phyloP scores from a whole-genome alignment of 345 rosid species.

The Dovyalis caffra region DNA sequence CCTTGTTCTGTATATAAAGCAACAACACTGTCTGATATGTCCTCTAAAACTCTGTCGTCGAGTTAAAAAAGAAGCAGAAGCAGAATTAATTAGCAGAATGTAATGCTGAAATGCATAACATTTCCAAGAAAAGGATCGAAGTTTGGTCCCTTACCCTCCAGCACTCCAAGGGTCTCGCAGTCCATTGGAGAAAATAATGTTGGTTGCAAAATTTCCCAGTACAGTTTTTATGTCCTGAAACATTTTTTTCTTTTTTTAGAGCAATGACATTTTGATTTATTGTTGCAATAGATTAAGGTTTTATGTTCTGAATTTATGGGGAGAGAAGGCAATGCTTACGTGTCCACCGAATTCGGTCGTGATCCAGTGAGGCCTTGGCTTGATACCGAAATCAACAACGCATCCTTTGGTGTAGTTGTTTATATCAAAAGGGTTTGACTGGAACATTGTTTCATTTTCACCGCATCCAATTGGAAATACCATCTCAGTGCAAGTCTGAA shows the following conservation, averaged over 20 bases:
- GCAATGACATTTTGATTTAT: not conserved
- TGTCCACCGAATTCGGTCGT: slow-evolving; percentile 40
- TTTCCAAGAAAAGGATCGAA: no score
- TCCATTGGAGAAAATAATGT: slow-evolving; percentile 54
- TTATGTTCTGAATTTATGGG: not conserved
- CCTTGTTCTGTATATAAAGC: slow-evolving; percentile 38
- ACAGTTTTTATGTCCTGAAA: slow-evolving; percentile 39
- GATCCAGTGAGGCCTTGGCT: slow-evolving; percentile 30
- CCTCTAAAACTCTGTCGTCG: slow-evolving; percentile 37
- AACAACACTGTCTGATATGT: slow-evolving; percentile 41
- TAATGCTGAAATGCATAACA: no score
- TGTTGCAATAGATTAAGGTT: not conserved
- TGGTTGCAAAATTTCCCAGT: slow-evolving; percentile 43
- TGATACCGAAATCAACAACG: slow-evolving; percentile 2
- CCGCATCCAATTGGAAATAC: slow-evolving; percentile 19
- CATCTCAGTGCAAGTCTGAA: slow-evolving; percentile 28
- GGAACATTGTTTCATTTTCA: slow-evolving; percentile 30
- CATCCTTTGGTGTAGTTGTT: slow-evolving; percentile 6
- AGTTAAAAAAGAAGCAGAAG: not conserved
- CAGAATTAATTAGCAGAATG: not conserved
- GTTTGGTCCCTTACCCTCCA: slow-evolving; percentile 37
- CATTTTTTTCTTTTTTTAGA: no score
- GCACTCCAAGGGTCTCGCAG: slow-evolving; percentile 45
- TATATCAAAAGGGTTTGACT: slow-evolving; percentile 23
- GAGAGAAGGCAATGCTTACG: slow-evolving; percentile 18